Conservation (phyloP, 208 protist species). For the Endotrypanum monterogeii region DNA sequence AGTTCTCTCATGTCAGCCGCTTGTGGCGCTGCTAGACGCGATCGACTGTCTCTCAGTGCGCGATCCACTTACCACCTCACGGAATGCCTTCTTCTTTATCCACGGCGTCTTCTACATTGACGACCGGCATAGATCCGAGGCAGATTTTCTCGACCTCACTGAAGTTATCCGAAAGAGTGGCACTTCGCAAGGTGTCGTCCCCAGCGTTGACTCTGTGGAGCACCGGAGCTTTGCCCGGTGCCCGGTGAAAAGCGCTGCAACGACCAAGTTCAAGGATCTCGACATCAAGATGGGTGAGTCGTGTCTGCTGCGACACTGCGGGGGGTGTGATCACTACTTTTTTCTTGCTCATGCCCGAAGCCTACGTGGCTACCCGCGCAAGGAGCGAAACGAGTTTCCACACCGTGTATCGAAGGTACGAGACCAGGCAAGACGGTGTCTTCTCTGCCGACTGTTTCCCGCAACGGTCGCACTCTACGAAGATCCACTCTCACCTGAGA, state of each 20-base stretch:
- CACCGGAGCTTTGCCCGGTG: conserved; percentile 61
- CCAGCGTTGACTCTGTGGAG: conserved; percentile 1
- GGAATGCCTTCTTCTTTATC: conserved; percentile 83
- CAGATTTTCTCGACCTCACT: conserved; percentile 64
- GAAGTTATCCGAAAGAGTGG: conserved; percentile 48
- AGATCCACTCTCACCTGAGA: conserved; percentile 48
- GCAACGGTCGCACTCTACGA: conserved; percentile 69
- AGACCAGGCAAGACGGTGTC: conserved; percentile 48
- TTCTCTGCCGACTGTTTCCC: conserved; percentile 61
- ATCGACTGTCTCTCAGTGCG: conserved; percentile 48
- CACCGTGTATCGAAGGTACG: conserved; percentile 51
- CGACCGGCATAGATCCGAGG: conserved; percentile 55
- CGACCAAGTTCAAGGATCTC: conserved; percentile 74
- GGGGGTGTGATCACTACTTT: conserved; percentile 82
- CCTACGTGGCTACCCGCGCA: conserved; percentile 39
- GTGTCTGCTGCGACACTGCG: conserved; percentile 66
- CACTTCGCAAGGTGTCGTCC: conserved; percentile 19
- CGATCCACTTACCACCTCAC: conserved; percentile 26
- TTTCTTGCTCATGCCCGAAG: conserved; percentile 45
- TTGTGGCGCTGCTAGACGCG: conserved; percentile 74
- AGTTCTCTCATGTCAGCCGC: conserved; percentile 71
- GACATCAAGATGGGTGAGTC: conserved; percentile 65
- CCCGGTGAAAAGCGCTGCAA: conserved; percentile 57
- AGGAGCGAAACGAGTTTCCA: conserved; percentile 48
- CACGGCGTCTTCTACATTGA: conserved; percentile 83